Evolutionary conservation across 2,329 filamentous ascomycete genomes (phyloP).

Genomic region (Verticillium klebahnii): DNA sequence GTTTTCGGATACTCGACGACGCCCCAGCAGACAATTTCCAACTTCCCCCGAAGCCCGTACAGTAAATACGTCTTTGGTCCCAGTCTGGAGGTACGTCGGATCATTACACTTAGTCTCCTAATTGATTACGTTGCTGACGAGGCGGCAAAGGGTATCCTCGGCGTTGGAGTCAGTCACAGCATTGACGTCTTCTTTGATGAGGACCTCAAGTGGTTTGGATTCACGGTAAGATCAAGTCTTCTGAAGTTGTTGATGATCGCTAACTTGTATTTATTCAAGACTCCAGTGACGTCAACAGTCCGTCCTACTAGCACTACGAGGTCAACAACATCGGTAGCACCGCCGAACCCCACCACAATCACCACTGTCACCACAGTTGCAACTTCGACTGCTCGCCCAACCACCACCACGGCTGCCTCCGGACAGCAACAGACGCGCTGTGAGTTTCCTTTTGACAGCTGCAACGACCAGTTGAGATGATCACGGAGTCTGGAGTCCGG

Average conservation of each 20-base stretch:
- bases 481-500: too few relatives aligned
- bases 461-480: too few relatives aligned
- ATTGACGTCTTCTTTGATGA: slow-evolving; percentile 11
- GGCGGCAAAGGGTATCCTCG: slow-evolving; percentile 8
- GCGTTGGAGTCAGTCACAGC: slow-evolving; percentile 8
- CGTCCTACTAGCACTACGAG: not conserved
- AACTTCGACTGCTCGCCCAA: slow-evolving; percentile 1
- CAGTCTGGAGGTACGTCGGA: slow-evolving; percentile 15
- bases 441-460: not conserved
- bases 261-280: not conserved
- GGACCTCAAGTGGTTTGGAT: slow-evolving; percentile 13
- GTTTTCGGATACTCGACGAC: slow-evolving; percentile 37
- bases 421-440: not conserved
- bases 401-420: not conserved
- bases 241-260: too few relatives aligned
- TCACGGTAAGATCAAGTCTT: not conserved
- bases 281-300: slow-evolving; percentile 5
- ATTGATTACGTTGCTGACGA: slow-evolving; percentile 3
- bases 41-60: slow-evolving; percentile 32
- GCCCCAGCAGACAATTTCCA: slow-evolving; percentile 21
- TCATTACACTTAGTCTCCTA: not conserved
- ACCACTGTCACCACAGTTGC: not conserved
- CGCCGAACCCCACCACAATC: slow-evolving; percentile 3
- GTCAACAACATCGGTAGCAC: slow-evolving; percentile 3
- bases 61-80: slow-evolving; percentile 34